Conservation (phyloP, 2,329 filamentous ascomycete genomes). For the Alternaria panax region DNA sequence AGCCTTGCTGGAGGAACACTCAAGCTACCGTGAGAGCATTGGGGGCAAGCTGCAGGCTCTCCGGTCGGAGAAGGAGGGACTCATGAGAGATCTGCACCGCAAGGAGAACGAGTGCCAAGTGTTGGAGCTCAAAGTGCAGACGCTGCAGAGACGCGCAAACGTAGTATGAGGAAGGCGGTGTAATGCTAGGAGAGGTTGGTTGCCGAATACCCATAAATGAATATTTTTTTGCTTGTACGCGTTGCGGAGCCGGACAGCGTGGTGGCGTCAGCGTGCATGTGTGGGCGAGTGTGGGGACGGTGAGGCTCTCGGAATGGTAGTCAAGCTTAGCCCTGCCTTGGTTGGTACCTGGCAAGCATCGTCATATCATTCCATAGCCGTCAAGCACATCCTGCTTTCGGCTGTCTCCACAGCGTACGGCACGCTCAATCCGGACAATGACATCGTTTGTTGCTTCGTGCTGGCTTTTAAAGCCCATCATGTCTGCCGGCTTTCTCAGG, state of each 20-base stretch:
- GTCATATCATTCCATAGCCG: constrained; percentile 18
- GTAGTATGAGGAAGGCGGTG: constrained; percentile 13
- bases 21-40: constrained; percentile 48
- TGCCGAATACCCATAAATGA: not conserved
- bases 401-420: not conserved
- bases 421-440: constrained; percentile 5
- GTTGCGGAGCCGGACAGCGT: not conserved
- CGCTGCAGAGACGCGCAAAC: constrained; percentile 35
- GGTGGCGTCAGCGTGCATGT: not conserved
- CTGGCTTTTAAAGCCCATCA: constrained; percentile 8
- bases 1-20: constrained; percentile 51
- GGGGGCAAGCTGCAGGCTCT: constrained; percentile 49
- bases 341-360: constrained; percentile 21
- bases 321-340: constrained; percentile 22
- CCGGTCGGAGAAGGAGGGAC: constrained; percentile 51
- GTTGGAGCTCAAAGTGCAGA: constrained; percentile 48
- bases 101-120: constrained; percentile 51
- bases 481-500: constrained; percentile 3
- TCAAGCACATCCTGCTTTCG: constrained; percentile 3
- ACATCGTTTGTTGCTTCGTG: constrained; percentile 11
- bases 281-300: constrained; percentile 6
- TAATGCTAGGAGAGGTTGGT: not conserved
- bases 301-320: not conserved
- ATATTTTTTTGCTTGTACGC: not conserved
- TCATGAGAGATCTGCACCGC: constrained; percentile 49